phyloP scores from a whole-genome alignment of 176 grass and related monocot genomes.

The Alopecurus myosuroides region DNA sequence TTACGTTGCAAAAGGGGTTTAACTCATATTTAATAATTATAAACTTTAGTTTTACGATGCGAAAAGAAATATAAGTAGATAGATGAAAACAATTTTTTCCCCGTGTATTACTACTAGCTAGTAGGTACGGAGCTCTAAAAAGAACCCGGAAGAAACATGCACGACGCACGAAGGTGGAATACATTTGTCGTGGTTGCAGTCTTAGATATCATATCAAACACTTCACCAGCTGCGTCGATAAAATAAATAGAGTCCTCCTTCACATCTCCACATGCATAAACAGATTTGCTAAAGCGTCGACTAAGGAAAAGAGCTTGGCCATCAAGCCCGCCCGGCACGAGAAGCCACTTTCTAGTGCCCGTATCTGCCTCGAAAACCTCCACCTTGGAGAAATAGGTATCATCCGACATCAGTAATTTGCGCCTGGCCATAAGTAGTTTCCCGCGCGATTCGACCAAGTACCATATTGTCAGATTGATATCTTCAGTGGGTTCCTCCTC shows the following conservation, averaged over 20 bases:
- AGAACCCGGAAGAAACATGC: background rate
- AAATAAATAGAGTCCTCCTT: background rate
- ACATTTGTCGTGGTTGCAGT: background rate
- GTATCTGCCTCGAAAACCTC: background rate
- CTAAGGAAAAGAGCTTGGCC: background rate
- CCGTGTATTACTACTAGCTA: background rate
- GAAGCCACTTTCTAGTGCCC: background rate
- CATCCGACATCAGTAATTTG: background rate
- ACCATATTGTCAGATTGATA: background rate
- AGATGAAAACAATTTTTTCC: background rate
- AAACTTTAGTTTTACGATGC: too few relatives aligned
- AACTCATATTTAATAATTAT: too few relatives aligned
- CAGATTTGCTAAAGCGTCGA: background rate
- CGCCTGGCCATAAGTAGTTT: background rate
- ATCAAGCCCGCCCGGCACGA: background rate
- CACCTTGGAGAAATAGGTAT: background rate
- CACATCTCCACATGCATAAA: background rate
- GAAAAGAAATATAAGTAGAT: too few relatives aligned
- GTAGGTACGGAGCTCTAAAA: background rate
- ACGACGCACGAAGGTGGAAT: background rate
- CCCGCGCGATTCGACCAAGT: background rate
- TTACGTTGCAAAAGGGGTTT: too few relatives aligned
- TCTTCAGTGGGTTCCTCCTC: background rate
- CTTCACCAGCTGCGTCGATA: background rate
- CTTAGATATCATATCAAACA: background rate